Evolutionary conservation across 352 stramenopile genomes (phyloP), one percentile per base, ranked within the genome.

Genomic region (Phytophthora tentaculata): DNA sequence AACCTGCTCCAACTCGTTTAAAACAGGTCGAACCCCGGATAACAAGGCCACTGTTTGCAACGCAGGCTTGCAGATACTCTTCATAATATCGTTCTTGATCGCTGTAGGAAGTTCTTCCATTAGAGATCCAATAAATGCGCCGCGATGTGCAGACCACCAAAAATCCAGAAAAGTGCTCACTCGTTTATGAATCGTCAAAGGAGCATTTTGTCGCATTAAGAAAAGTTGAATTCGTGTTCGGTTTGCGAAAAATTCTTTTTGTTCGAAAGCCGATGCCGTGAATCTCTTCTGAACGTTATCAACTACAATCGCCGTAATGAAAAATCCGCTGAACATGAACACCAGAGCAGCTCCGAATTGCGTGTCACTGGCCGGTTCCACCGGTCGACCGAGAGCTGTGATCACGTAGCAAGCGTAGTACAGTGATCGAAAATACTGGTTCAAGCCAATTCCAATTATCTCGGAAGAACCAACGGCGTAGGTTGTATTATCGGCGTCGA

Each of bases 81-180:
- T 45, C 9, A 87, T 29, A 5, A 90, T 71, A 23, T 90, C 69
- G 8, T 71, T 69, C 24, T 72, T 73, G 24, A 86, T 77, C 0
- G 69, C 67, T 4, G 56, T 56, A 0, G 78, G 80, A 2, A 90
- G 77, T 9, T 88, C 77, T 3, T 54, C 19, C 0, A 89, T 44
- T 3, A 90, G 35, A 4, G 84, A 65, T 0, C 64, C 65, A 2
- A 83, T 81, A 0, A 71, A 73, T 0, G 76, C 74, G 0, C 80
- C 80, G 1, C 80, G 76, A 58, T 90, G 82, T 0, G 80, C 73
- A 14, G 76, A 70, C 82, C 82, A 88, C 82, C 82, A 88, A 62
- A 80, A 90, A 37, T 90, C 82, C 6, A 90, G 56, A 39, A 88
- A 90, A 8, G 72, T 56, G 47, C 83, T 84, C 0, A 86, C 82